Evolutionary conservation across 2,329 filamentous ascomycete genomes (phyloP), one percentile per base, ranked within the genome.

Genomic region (Ophiocordyceps robertsii): DNA sequence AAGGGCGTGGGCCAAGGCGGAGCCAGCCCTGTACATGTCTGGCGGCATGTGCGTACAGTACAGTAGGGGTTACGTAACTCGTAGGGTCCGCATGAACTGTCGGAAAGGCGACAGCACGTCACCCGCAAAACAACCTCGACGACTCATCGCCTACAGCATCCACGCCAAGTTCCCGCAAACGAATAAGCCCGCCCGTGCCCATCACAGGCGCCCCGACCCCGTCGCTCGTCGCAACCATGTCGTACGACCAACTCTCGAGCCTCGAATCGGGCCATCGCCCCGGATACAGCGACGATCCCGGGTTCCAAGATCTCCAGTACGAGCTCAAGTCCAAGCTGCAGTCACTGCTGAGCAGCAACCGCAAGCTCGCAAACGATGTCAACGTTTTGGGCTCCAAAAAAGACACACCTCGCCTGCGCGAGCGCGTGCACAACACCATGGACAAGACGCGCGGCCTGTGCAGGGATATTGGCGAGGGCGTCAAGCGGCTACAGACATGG

Each of bases 401-500:
- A 46, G 92, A 98, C 62, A 95, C 88, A 4, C 84, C 92, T 47
- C 79, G 89, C 40, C 81, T 95, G 47, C 80, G 90, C 41, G 92
- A 98, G 65, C 75, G 92, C 52, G 87, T 98, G 24, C 86, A 92
- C 59, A 82, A 84, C 54, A 70, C 89, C 10, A 75, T 95, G 43
- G 85, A 94, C 51, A 88, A 95, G 65, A 88, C 88, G 29, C 80
- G 85, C 44, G 76, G 82, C 44, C 77, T 82, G 44, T 96, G 95
- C 70, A 89, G 90, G 63, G 84, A 92, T 43, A 84, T 94, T 46
- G 92, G 87, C 50, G 89, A 96, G 56, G 88, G 88, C 6, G 73
- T 98, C 50, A 96, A 96, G 78, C 88, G 83, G 64, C 76, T 95
- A 38, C 84, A 93, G 60, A 75, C 75, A 35, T 96, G 77, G 88